These are phyloP conservation scores for Pseudogymnoascus sp. DNA, from an alignment of 2,329 filamentous ascomycete genomes.

Conservation along the genomic window DNA sequence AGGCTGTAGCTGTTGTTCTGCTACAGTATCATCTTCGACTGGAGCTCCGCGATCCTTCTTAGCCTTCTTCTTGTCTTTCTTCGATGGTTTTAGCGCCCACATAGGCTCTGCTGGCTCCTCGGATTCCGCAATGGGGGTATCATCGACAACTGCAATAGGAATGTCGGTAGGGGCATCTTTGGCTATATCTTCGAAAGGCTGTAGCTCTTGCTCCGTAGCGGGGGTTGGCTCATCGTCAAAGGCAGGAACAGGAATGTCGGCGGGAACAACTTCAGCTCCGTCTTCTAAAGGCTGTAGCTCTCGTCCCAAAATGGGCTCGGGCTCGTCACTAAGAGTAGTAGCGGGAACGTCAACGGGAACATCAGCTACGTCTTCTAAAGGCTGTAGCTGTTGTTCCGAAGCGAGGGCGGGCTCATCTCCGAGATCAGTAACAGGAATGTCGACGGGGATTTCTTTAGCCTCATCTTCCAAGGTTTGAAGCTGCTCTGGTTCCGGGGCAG, in stretches of 20 bases:
- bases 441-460: not conserved
- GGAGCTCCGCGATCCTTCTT: not conserved
- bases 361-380: not conserved
- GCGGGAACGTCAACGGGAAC: not conserved
- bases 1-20: not conserved
- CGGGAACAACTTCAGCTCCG: not conserved
- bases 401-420: not conserved
- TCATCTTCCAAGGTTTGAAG: not conserved
- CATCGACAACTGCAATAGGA: slow-evolving; percentile 1
- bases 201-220: slow-evolving; percentile 12
- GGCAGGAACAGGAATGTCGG: not conserved
- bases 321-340: not conserved
- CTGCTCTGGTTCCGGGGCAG: not conserved
- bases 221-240: not conserved
- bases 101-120: not conserved
- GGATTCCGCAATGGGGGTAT: not conserved
- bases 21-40: not conserved
- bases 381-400: slow-evolving; percentile 13
- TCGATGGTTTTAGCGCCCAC: slow-evolving; percentile 16
- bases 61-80: slow-evolving; percentile 33
- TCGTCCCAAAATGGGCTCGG: not conserved
- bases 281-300: slow-evolving; percentile 1
- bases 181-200: not conserved
- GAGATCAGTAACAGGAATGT: not conserved
- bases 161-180: not conserved